phyloP scores from a whole-genome alignment of 176 grass and related monocot genomes.

The Oryza glumipatula region DNA sequence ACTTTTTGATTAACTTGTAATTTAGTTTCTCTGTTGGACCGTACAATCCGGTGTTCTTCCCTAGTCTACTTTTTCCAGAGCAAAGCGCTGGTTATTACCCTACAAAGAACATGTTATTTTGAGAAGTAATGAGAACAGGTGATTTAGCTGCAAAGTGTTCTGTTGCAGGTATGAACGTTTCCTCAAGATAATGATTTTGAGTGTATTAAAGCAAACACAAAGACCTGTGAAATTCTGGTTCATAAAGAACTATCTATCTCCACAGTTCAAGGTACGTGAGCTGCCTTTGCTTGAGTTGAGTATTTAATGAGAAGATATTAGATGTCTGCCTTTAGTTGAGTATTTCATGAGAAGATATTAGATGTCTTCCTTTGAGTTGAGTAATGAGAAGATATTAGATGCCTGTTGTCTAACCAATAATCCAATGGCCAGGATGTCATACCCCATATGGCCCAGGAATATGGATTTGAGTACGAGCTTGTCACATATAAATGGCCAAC shows the following conservation, averaged over 20 bases:
- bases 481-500: conserved; percentile 99
- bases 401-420: conserved; percentile 39
- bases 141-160: conserved; percentile 34
- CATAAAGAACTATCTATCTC: conserved; percentile 99
- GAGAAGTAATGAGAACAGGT: conserved; percentile 25
- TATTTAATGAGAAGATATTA: conserved; percentile 22
- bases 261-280: conserved; percentile 88
- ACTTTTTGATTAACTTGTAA: conserved; percentile 14
- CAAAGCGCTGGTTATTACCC: conserved; percentile 16
- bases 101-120: background rate
- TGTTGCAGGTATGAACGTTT: conserved; percentile 92
- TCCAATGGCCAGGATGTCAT: conserved; percentile 77
- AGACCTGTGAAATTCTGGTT: conserved; percentile 99
- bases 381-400: conserved; percentile 21
- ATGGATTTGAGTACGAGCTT: conserved; percentile 94
- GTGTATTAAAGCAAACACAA: conserved; percentile 91
- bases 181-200: conserved; percentile 99
- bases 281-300: conserved; percentile 34
- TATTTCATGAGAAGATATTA: conserved; percentile 20
- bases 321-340: conserved; percentile 34
- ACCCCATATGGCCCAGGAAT: conserved; percentile 91
- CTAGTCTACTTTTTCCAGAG: conserved; percentile 19
- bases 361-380: conserved; percentile 30
- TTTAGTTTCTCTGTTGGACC: conserved; percentile 21
- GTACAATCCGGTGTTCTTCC: background rate